Evolutionary conservation across 148 eudicot genomes (phyloP), one percentile per base, ranked within the genome.

Genomic region (Vaccinium macrocarpon): DNA sequence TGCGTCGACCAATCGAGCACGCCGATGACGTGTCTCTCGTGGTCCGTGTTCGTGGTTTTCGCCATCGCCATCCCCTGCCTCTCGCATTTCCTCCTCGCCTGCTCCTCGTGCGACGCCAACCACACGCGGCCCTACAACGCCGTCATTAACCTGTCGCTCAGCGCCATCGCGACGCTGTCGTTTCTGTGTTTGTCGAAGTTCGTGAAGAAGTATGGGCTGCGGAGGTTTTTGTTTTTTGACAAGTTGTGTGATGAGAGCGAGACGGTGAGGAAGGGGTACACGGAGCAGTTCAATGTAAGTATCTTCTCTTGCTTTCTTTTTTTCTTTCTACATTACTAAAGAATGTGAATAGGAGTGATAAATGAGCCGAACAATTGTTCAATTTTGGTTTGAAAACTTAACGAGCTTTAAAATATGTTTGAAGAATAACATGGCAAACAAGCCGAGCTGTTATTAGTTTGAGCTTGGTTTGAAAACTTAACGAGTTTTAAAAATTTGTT

Each of bases 181-280:
- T 96, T 96, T 55, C 25, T 93, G 2, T 95, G 92, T 42, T 77
- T 94, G 25, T 79, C 98, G 0, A 4, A 82, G 13, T 95, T 92
- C 73, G 88, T 95, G 0, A 91, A 87, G 64, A 88, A 86, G 85
- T 95, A 71, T 75, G 99, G 99, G 23, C 80, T 96, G 0, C 29
- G 98, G 86, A 91, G 95, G 84, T 94, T 95, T 73, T 84, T 96
- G 87, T 96, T 96, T 88, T 91, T 96, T 76, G 99, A 96, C 86
- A 93, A 91, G 86, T 92, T 94, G 42, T 91, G 93, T 19, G 86
- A 92, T 81, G 99, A 94, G 86, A 95, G 99, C 89, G 97, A 91
- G 85, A 89, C 90, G 76, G 99, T 96, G 21, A 53, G 95, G 5
- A 85, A 81, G 55, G 90, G 95, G 27, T 96, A 96, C 56, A 96